A percentile compares a stretch with the other conserved stretches of the same genome.
Conservation (phyloP, 208 protist species). For the Acanthamoeba culbertsoni region DNA sequence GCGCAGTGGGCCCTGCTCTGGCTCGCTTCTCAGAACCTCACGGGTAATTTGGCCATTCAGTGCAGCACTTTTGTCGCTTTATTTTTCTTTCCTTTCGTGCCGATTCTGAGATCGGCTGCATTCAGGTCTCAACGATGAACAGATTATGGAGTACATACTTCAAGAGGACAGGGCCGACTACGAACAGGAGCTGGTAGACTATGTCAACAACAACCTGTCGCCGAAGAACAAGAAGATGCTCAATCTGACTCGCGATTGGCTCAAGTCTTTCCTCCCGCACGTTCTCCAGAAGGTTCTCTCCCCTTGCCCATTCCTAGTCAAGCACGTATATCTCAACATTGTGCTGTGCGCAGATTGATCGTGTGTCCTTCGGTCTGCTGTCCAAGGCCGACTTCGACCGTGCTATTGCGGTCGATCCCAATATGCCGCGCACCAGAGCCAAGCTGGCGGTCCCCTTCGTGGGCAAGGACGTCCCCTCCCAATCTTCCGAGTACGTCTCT, state of each 20-base stretch:
- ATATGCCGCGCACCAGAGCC: conserved; percentile 86
- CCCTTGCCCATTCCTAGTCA: not conserved
- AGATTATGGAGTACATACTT: conserved; percentile 60
- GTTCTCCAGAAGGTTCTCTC: conserved; percentile 79
- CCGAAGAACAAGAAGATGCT: conserved; percentile 86
- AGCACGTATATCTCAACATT: not conserved
- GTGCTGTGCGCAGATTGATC: conserved; percentile 85
- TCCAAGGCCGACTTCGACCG: conserved; percentile 82
- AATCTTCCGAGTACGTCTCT: conserved; percentile 83
- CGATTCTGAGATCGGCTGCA: not conserved
- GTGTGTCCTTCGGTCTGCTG: conserved; percentile 92
- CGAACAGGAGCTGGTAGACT: conserved; percentile 27
- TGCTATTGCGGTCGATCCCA: conserved; percentile 69
- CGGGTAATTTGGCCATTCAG: not conserved
- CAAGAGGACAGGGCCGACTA: conserved; percentile 40
- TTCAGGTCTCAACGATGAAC: conserved; percentile 47
- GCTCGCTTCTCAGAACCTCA: conserved; percentile 78
- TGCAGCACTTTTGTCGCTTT: not conserved
- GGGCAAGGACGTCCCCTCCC: conserved; percentile 94
- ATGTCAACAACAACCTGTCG: conserved; percentile 30
- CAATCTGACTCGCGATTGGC: conserved; percentile 90
- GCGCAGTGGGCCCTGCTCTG: conserved; percentile 90
- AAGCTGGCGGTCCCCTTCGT: conserved; percentile 94
- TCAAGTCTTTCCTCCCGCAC: conserved; percentile 90
- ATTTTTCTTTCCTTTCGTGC: conserved; percentile 63